phyloP scores from a whole-genome alignment of 2,329 filamentous ascomycete genomes.

The Paecilomyces sp. region DNA sequence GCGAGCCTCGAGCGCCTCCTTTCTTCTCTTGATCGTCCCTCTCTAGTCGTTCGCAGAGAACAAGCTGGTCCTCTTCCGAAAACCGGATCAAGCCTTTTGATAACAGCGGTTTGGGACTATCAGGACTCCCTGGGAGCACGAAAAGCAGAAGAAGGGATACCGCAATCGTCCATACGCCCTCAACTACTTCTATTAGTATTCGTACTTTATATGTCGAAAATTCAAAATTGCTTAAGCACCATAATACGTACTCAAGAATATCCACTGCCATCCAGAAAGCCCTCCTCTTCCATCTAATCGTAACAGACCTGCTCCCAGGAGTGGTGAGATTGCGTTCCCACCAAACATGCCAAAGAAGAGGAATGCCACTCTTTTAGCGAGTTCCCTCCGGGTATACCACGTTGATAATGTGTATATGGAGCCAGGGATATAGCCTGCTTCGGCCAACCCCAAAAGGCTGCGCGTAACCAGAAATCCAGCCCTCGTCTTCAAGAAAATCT shows the following conservation, averaged over 20 bases:
- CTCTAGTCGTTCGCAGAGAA: constrained; percentile 29
- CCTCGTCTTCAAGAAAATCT: constrained; percentile 37
- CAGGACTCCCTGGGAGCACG: constrained; percentile 39
- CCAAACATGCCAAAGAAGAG: constrained; percentile 51
- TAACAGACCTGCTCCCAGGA: constrained; percentile 44
- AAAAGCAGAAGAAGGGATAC: constrained; percentile 35
- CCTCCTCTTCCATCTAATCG: constrained; percentile 36
- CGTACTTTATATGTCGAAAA: neutral
- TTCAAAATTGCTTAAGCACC: neutral
- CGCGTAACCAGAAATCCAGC: constrained; percentile 41
- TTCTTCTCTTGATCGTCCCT: constrained; percentile 24
- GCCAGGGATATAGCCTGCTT: constrained; percentile 48
- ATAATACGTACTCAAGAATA: constrained; percentile 37
- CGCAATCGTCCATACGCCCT: constrained; percentile 38
- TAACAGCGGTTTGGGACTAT: constrained; percentile 32
- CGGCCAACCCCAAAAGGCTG: constrained; percentile 40
- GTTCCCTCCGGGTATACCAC: constrained; percentile 43
- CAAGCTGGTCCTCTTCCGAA: constrained; percentile 22
- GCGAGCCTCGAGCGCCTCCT: constrained; percentile 24
- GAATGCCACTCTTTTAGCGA: constrained; percentile 42
- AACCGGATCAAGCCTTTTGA: constrained; percentile 34
- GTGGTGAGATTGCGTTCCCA: constrained; percentile 43
- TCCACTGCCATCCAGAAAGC: constrained; percentile 45
- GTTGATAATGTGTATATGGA: constrained; percentile 46
- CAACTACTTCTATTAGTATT: constrained; percentile 23